Base-by-base conservation (phyloP, 1,284 basidiomycete species). In the Filobasidium uniguttulatum region DNA sequence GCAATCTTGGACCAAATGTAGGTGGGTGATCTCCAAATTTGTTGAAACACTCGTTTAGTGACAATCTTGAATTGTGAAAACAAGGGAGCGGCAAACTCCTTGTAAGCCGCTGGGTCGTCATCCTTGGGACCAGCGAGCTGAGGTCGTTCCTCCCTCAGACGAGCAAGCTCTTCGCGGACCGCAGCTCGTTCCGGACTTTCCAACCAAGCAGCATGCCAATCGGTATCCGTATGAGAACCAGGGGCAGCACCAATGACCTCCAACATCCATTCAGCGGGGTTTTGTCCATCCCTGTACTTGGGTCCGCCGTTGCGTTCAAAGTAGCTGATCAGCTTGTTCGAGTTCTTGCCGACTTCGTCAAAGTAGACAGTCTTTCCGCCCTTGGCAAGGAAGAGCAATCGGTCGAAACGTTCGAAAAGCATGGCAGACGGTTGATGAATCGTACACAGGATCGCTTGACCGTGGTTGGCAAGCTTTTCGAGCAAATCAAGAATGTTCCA, bases 401-500 rank as follows among this genome's bases (percentile, higher is more conserved):
- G 70, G 58, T 77, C 74, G 61, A 88, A 89, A 54, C 78, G 80
- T 56, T 73, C 69, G 58, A 76, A 75, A 0, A 76, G 67, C 49
- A 75, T 65, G 14, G 73, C 68, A 15, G 71, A 73, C 20, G 87
- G 87, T 71, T 86, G 40, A 61, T 91, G 89, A 57, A 71, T 66
- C 17, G 70, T 74, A 57, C 69, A 71, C 12, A 72, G 63, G 50
- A 71, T 68, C 22, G 50, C 48, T 25, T 55, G 54, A 3, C 90
- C 89, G 61, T 81, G 80, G 57, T 83, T 78, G 4, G 86, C 85
- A 29, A 93, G 77, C 63, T 87, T 87, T 25, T 82, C 76, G 45
- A 91, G 72, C 62, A 91, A 82, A 1, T 76, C 73, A 46, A 87
- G 74, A 59, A 93, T 87, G 14, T 82, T 82, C 82, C 83, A 90